phyloP scores from a whole-genome alignment of 176 grass and related monocot genomes.

The sorghum (Sorghum bicolor) region Sorghum_bicolor_NCBIv3 NC_012872.2:8201501-8202000 shows the following conservation, averaged over 20 bases:
- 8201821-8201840: not conserved
- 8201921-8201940: slow-evolving; percentile 61
- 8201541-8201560: not conserved
- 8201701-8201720: not conserved
- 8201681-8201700: not conserved
- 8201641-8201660: not conserved
- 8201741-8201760: not conserved
- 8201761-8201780: not conserved
- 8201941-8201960: slow-evolving; percentile 58
- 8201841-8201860: slow-evolving; percentile 1
- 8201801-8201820: slow-evolving; percentile 30
- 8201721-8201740: not conserved
- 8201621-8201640: not conserved
- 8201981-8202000: slow-evolving; percentile 99
- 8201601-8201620: not conserved
- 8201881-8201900: not conserved
- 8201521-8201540: not conserved
- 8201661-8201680: not conserved
- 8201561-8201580: not conserved
- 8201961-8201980: slow-evolving; percentile 71
- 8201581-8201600: not conserved
- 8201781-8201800: not conserved
- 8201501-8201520: not conserved
- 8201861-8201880: not conserved
- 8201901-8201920: not conserved